These are phyloP conservation scores for Drosera capensis DNA, from an alignment of 148 eudicot genomes.

Conservation along the genomic window DNA sequence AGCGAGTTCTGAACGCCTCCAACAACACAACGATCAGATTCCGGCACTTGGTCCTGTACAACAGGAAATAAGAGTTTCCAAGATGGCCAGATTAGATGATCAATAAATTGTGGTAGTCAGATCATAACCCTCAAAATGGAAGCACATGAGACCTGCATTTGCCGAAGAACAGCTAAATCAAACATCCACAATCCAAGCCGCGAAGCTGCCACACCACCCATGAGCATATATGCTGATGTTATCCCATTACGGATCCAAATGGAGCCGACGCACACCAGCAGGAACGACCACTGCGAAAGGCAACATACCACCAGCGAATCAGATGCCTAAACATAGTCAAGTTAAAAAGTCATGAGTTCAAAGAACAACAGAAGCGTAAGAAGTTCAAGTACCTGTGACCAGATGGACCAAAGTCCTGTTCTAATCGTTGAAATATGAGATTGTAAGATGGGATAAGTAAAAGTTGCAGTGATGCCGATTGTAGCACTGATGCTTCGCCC, in stretches of 20 bases:
- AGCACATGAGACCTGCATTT: slow-evolving; percentile 55
- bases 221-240: slow-evolving; percentile 47
- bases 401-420: slow-evolving; percentile 91
- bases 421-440: slow-evolving; percentile 56
- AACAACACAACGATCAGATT: slow-evolving; percentile 62
- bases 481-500: slow-evolving; percentile 78
- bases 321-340: neutral
- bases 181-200: slow-evolving; percentile 97
- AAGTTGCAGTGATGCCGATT: slow-evolving; percentile 75
- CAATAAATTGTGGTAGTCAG: neutral
- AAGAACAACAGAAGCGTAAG: too few relatives aligned
- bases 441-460: slow-evolving; percentile 54
- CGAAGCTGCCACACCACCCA: slow-evolving; percentile 80
- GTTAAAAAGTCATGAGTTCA: neutral
- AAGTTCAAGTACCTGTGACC: slow-evolving; percentile 98
- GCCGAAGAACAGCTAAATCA: slow-evolving; percentile 84
- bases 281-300: slow-evolving; percentile 55
- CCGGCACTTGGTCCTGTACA: slow-evolving; percentile 68
- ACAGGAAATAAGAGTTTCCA: neutral
- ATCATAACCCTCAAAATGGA: neutral
- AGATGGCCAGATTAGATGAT: neutral
- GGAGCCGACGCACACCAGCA: slow-evolving; percentile 64
- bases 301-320: neutral
- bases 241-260: slow-evolving; percentile 35
- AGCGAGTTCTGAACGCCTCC: slow-evolving; percentile 94